Evolutionary conservation across 2,329 filamentous ascomycete genomes (phyloP), one percentile per base, ranked within the genome.

Genomic region (Curvularia eragrostidis): DNA sequence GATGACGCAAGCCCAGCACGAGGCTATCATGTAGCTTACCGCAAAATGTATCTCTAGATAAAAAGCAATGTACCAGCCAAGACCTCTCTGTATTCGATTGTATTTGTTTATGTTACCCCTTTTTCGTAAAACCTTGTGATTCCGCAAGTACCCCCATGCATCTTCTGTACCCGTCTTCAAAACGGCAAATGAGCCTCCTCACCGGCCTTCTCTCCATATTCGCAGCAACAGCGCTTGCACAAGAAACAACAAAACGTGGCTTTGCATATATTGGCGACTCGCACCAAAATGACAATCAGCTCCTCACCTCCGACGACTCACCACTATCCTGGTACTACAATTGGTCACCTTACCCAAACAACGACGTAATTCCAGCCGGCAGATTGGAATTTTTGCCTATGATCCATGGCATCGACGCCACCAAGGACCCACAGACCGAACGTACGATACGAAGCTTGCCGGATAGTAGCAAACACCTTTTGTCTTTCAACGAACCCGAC

Each of bases 271-370:
- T 90, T 9, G 83, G 86, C 15, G 84, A 87, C 64, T 68, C 79
- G 3, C 75, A 84, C 5, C 77, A 80, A 47, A 79, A 85, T 1
- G 67, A 82, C 36, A 91, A 93, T 75, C 84, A 89, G 76, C 75
- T 83, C 48, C 79, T 90, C 63, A 92, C 89, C 85, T 79, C 21
- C 48, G 74, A 80, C 42, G 85, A 82, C 34, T 86, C 84, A 7
- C 85, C 87, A 42, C 74, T 95, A 49, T 88, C 85, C 2, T 95
- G 91, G 91, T 95, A 95, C 81, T 95, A 94, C 82, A 94, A 93
- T 79, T 95, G 93, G 77, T 78, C 78, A 19, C 74, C 82, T 13
- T 76, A 77, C 80, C 48, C 75, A 73, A 21, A 89, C 87, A 4
- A 83, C 84, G 78, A 79, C 42, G 87, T 84, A 68, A 68, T 77